Conservation (phyloP, 345 rosid genomes). For the Salix dunnii region DNA sequence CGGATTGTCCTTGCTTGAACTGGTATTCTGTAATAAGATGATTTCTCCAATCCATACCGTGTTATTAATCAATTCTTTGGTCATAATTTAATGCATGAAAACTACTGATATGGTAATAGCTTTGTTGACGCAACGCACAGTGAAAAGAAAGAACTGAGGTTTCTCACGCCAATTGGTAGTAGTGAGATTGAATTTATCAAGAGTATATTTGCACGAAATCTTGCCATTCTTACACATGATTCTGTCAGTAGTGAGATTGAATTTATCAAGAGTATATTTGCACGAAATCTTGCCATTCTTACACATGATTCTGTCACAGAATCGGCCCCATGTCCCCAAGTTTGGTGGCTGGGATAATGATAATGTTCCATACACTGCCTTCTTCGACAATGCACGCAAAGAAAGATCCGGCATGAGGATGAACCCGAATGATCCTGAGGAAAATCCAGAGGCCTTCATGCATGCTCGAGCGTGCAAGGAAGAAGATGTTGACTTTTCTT, state of each 20-base stretch:
- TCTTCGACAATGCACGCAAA: conserved; percentile 50
- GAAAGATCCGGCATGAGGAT: conserved; percentile 32
- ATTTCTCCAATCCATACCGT: not conserved
- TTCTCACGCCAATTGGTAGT: too few species aligned
- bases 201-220: too few species aligned
- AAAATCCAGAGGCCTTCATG: conserved; percentile 36
- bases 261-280: not conserved
- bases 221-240: too few species aligned
- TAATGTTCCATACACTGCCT: conserved; percentile 46
- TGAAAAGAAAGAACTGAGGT: too few species aligned
- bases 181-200: not conserved
- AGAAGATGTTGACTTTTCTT: not conserved
- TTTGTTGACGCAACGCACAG: too few species aligned
- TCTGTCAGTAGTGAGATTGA: too few species aligned
- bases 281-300: not conserved
- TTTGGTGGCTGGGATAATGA: conserved; percentile 56
- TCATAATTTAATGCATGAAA: too few species aligned
- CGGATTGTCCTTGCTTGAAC: not conserved
- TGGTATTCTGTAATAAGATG: not conserved
- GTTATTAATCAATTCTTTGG: too few species aligned
- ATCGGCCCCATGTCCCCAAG: conserved; percentile 42
- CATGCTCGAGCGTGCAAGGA: not conserved
- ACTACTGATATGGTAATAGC: too few species aligned
- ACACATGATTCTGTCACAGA: conserved; percentile 14
- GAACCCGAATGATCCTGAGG: conserved; percentile 58